Conservation (phyloP, 1,284 basidiomycete genomes). For the Rhodotorula sp. region DNA sequence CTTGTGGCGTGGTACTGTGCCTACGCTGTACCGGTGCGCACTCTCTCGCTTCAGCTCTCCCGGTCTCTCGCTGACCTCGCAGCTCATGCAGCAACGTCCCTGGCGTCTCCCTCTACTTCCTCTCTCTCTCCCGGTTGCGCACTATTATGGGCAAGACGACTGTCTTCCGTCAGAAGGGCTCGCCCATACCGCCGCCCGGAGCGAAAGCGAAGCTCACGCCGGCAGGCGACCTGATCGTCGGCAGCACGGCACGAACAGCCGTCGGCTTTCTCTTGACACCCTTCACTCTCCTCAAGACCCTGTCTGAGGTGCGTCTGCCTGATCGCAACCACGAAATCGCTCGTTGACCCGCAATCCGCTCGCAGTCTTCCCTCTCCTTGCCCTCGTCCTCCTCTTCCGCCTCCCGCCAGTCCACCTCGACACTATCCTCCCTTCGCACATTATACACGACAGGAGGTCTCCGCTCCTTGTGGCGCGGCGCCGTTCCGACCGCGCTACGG, state of each 20-base stretch:
- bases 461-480: constrained; percentile 57
- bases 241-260: constrained; percentile 77
- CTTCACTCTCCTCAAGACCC: constrained; percentile 89
- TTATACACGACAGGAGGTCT: constrained; percentile 36
- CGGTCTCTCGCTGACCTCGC: background rate
- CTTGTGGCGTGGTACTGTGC: constrained; percentile 75
- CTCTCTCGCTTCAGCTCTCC: background rate
- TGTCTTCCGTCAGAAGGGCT: constrained; percentile 13
- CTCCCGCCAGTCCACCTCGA: constrained; percentile 10
- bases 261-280: constrained; percentile 91
- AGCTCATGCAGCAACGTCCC: constrained; percentile 72
- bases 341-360: background rate
- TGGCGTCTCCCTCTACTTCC: constrained; percentile 90
- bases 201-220: constrained; percentile 34
- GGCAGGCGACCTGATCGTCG: constrained; percentile 83
- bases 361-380: constrained; percentile 17
- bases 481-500: constrained; percentile 74
- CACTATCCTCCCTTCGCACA: constrained; percentile 21
- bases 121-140: constrained; percentile 76
- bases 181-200: constrained; percentile 4
- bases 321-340: background rate
- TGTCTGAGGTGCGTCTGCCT: constrained; percentile 70
- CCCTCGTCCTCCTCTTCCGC: background rate
- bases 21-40: constrained; percentile 70
- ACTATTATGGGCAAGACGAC: constrained; percentile 51